Evolutionary conservation across 108 stramenopile species (phyloP).

Genomic region (Skeletonema tropicum): DNA sequence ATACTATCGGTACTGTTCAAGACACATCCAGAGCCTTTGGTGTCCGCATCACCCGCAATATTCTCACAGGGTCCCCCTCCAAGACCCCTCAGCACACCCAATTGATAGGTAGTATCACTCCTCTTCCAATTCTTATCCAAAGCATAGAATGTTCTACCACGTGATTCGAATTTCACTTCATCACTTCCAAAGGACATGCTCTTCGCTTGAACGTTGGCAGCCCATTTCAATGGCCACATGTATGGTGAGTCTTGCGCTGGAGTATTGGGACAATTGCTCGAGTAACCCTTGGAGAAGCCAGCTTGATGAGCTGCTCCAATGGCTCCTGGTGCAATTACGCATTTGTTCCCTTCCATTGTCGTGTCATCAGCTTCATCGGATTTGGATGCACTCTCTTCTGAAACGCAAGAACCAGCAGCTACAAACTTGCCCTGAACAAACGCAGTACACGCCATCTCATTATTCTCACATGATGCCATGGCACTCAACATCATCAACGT

Average conservation of each 20-base stretch:
- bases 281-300: conserved; percentile 41
- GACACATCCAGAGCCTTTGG: conserved; percentile 31
- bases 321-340: conserved; percentile 44
- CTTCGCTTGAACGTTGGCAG: conserved; percentile 41
- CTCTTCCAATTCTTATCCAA: conserved; percentile 66
- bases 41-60: conserved; percentile 24
- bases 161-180: conserved; percentile 30
- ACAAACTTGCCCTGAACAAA: conserved; percentile 41
- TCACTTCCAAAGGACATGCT: conserved; percentile 52
- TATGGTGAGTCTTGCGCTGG: conserved; percentile 57
- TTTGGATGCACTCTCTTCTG: not conserved
- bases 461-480: conserved; percentile 27
- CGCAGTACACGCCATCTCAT: conserved; percentile 46
- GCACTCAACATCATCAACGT: conserved; percentile 30
- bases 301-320: conserved; percentile 64
- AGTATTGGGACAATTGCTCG: conserved; percentile 36
- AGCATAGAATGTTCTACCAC: conserved; percentile 47
- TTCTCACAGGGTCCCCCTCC: conserved; percentile 56
- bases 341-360: conserved; percentile 6
- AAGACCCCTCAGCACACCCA: conserved; percentile 39
- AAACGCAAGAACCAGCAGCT: conserved; percentile 17
- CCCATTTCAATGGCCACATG: conserved; percentile 62
- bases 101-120: conserved; percentile 39
- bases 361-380: not conserved
- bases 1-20: conserved; percentile 39